A percentile compares a stretch with the other conserved stretches of the same genome.
Evolutionary conservation across 2,329 filamentous ascomycete species (phyloP).

Genomic region (Cordyceps farinosa): DNA sequence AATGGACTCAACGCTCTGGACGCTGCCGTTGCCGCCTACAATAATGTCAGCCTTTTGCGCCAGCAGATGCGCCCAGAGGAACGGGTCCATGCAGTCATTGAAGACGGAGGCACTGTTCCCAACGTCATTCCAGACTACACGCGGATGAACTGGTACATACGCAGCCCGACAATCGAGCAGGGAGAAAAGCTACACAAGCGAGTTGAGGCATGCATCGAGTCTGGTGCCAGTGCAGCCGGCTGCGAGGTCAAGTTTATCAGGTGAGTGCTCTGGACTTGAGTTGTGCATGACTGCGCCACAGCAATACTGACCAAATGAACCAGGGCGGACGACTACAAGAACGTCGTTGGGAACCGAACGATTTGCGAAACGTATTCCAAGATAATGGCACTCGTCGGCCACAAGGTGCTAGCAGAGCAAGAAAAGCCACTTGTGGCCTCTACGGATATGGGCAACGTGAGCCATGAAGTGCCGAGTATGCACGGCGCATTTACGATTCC

Average conservation of each 20-base stretch:
- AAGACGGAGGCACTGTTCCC: conserved; percentile 33
- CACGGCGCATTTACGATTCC: conserved; percentile 43
- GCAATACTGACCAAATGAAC: not conserved
- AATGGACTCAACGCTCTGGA: conserved; percentile 38
- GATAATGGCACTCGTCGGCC: conserved; percentile 37
- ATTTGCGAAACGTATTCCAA: conserved; percentile 38
- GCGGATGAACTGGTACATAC: conserved; percentile 33
- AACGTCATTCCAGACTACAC: conserved; percentile 37
- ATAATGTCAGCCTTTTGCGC: conserved; percentile 33
- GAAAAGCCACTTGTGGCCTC: conserved; percentile 35
- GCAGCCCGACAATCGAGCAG: conserved; percentile 29
- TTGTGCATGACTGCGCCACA: not conserved
- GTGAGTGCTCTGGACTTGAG: conserved; percentile 21
- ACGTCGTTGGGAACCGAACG: conserved; percentile 34
- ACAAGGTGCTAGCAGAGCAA: conserved; percentile 31
- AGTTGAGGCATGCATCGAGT: conserved; percentile 31
- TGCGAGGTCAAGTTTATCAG: conserved; percentile 34
- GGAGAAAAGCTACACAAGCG: conserved; percentile 25
- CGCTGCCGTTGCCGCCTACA: conserved; percentile 35
- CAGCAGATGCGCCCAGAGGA: conserved; percentile 38
- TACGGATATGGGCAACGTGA: conserved; percentile 46
- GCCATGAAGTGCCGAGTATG: conserved; percentile 39
- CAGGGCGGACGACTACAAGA: conserved; percentile 5
- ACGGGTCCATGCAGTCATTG: conserved; percentile 36
- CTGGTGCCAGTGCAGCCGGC: conserved; percentile 28